Conservation (phyloP, 1,284 basidiomycete genomes). For the Cutaneotrichosporon cutaneum region DNA sequence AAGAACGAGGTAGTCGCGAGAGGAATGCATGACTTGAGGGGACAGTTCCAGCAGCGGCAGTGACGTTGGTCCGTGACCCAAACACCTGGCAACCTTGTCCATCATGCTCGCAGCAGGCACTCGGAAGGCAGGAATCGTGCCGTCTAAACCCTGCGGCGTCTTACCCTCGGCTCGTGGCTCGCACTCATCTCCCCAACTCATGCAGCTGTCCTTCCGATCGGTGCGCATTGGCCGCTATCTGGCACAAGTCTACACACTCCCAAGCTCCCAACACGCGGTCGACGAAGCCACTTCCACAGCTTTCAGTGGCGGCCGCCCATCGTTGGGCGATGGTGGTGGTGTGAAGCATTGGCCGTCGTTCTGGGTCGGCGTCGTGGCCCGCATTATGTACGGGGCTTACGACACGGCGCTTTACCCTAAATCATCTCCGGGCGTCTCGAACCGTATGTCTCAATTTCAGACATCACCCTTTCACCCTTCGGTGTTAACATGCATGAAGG, state of each 20-base stretch:
- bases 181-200: background rate
- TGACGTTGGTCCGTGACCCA: background rate
- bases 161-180: background rate
- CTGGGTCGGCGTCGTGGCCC: background rate
- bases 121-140: background rate
- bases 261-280: no score
- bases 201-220: background rate
- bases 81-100: background rate
- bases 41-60: background rate
- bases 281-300: background rate
- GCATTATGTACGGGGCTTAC: background rate
- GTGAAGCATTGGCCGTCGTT: background rate
- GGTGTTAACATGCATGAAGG: background rate
- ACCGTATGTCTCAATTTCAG: background rate
- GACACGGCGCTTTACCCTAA: background rate
- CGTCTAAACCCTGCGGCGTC: background rate
- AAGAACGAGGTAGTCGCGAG: background rate
- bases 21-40: background rate
- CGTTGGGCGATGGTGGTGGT: background rate
- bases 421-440: background rate
- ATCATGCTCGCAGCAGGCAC: background rate
- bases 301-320: background rate
- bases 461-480: background rate
- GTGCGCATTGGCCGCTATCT: background rate
- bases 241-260: background rate